These are phyloP conservation scores for Diplosphaera chodatii DNA, from an alignment of 139 green algal genomes.

Conservation along the genomic window DNA sequence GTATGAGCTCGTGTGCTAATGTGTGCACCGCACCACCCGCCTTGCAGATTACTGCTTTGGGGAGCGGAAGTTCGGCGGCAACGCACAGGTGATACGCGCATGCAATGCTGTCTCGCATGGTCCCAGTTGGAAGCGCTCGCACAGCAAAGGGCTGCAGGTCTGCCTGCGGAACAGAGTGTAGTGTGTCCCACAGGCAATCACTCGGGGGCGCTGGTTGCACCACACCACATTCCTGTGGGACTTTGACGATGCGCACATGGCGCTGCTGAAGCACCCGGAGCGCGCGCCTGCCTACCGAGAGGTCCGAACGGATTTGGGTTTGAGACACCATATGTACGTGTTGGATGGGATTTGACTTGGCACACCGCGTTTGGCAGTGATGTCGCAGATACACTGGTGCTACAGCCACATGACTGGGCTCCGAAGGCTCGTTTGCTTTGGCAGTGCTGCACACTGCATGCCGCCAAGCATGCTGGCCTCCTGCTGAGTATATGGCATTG, in stretches of 20 bases:
- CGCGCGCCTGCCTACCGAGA: conserved; percentile 69
- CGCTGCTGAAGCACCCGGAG: conserved; percentile 61
- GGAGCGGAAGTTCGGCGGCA: conserved; percentile 91
- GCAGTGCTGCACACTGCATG: no score
- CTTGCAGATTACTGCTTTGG: conserved; percentile 88
- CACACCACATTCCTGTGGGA: conserved; percentile 98
- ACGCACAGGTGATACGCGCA: no score
- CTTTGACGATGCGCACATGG: conserved; percentile 70
- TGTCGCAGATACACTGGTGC: no score
- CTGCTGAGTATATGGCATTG: background rate
- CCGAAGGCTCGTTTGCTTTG: no score
- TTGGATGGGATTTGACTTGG: background rate
- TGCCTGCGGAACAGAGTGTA: no score
- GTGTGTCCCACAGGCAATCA: conserved; percentile 96
- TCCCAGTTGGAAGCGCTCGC: no score
- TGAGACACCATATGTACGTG: no score
- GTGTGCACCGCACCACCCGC: no score
- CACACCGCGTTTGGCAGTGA: background rate
- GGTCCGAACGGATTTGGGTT: conserved; percentile 22
- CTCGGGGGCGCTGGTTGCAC: conserved; percentile 83
- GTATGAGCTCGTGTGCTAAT: background rate
- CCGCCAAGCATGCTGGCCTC: no score
- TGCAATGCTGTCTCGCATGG: no score
- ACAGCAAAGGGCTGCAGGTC: no score
- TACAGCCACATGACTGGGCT: no score